These are phyloP conservation scores for Oenanthe sinensis DNA, from an alignment of 129 eudicot genomes.

Conservation along the genomic window DNA sequence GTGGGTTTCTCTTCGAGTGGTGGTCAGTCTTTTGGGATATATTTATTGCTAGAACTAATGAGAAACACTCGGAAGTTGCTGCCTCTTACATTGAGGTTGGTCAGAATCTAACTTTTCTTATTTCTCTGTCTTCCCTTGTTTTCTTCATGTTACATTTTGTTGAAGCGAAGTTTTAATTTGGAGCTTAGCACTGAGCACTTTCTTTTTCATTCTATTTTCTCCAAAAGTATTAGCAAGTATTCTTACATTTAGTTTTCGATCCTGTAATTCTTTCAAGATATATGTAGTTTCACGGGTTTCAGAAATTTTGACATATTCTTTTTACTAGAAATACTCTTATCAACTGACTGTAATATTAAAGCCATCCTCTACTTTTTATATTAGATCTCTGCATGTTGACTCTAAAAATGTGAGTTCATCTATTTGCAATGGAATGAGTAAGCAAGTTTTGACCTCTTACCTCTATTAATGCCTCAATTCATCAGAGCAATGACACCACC, in stretches of 20 bases:
- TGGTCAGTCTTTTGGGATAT: constrained; percentile 40
- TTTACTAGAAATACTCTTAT: no score
- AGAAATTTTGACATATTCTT: no score
- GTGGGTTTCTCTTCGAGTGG: constrained; percentile 30
- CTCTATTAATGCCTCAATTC: background rate
- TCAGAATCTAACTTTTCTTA: background rate
- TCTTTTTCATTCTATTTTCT: background rate
- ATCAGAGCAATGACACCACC: background rate
- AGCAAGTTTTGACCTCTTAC: background rate
- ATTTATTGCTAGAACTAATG: constrained; percentile 38
- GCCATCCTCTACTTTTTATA: no score
- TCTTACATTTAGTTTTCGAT: background rate
- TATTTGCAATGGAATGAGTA: background rate
- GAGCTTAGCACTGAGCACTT: background rate
- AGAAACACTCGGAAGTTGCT: constrained; percentile 34
- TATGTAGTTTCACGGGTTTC: background rate
- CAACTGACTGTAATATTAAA: no score
- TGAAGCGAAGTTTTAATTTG: background rate
- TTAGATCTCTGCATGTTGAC: background rate
- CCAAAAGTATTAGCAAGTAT: background rate
- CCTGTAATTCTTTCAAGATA: background rate
- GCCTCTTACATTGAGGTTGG: constrained; percentile 34
- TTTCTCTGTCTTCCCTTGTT: background rate
- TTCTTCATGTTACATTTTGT: background rate
- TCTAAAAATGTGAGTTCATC: no score